phyloP scores from a whole-genome alignment of 2,329 filamentous ascomycete species.

The Cladosporium sp. region DNA sequence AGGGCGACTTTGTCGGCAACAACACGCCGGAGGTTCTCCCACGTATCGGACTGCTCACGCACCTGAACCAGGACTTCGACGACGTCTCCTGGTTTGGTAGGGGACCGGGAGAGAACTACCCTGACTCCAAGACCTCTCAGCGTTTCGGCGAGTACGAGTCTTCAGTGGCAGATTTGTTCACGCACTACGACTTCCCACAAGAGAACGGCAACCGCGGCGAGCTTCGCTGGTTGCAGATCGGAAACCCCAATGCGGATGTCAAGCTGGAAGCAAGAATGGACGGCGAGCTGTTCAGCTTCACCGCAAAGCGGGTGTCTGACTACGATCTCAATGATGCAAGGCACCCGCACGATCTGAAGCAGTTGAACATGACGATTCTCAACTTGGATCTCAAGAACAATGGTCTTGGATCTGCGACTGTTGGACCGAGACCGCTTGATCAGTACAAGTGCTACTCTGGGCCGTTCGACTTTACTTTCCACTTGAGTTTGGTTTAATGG shows the following conservation, averaged over 20 bases:
- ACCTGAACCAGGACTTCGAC: conserved; percentile 44
- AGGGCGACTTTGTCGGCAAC: conserved; percentile 38
- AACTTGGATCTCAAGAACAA: conserved; percentile 59
- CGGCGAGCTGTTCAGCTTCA: conserved; percentile 15
- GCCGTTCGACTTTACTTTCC: conserved; percentile 10
- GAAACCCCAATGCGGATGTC: conserved; percentile 9
- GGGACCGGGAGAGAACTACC: conserved; percentile 61
- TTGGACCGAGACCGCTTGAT: conserved; percentile 49
- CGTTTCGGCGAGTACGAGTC: conserved; percentile 46
- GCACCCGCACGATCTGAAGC: conserved; percentile 28
- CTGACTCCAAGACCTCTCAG: conserved; percentile 58
- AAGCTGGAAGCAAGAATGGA: conserved; percentile 12
- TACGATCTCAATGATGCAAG: conserved; percentile 15
- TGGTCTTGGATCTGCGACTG: conserved; percentile 58
- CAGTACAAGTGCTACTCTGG: conserved; percentile 27
- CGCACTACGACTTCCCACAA: conserved; percentile 61
- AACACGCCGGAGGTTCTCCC: conserved; percentile 52
- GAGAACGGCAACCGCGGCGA: conserved; percentile 61
- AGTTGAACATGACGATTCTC: conserved; percentile 52
- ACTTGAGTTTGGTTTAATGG: conserved; percentile 1
- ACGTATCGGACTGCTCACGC: conserved; percentile 55
- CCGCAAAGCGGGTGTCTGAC: conserved; percentile 15
- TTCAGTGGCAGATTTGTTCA: conserved; percentile 48
- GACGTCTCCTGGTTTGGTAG: conserved; percentile 55
- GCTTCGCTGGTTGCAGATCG: conserved; percentile 40